Conservation (phyloP, 1,284 basidiomycete genomes). For the Fomitopsis betulina region DNA sequence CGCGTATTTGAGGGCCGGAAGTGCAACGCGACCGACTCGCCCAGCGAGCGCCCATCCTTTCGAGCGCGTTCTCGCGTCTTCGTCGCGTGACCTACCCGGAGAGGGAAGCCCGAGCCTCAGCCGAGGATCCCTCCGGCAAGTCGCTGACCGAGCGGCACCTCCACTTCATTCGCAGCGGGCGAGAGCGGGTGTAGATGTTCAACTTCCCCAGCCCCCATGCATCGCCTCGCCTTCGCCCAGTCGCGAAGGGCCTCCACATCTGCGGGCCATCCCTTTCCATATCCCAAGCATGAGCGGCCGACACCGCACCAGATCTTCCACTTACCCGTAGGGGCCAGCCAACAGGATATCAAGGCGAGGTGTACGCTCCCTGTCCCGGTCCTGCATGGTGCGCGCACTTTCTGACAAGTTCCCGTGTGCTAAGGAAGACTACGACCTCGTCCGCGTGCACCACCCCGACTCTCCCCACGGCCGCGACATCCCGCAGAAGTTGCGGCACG, state of each 20-base stretch:
- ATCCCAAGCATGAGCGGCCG: constrained; percentile 36
- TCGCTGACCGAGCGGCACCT: background rate
- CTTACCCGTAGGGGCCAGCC: constrained; percentile 38
- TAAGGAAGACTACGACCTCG: constrained; percentile 48
- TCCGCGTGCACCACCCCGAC: constrained; percentile 50
- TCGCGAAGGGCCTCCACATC: constrained; percentile 6
- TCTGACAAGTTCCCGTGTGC: background rate
- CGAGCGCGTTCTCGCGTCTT: constrained; percentile 5
- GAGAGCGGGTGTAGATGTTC: background rate
- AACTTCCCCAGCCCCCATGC: background rate
- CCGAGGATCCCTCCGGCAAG: background rate
- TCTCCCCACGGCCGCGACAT: constrained; percentile 29
- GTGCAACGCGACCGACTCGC: background rate
- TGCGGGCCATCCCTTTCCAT: constrained; percentile 26
- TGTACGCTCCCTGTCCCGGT: constrained; percentile 31
- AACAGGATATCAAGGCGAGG: constrained; percentile 43
- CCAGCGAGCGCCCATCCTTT: background rate
- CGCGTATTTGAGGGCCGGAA: background rate
- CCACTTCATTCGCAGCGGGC: background rate
- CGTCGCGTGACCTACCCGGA: constrained; percentile 1
- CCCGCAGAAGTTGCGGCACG: constrained; percentile 33
- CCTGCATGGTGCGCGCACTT: background rate
- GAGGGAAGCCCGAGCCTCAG: background rate
- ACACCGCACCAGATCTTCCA: constrained; percentile 52
- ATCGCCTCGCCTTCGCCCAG: background rate